Conservation (phyloP, 2,329 filamentous ascomycete genomes). For the Verticillium nubilum region DNA sequence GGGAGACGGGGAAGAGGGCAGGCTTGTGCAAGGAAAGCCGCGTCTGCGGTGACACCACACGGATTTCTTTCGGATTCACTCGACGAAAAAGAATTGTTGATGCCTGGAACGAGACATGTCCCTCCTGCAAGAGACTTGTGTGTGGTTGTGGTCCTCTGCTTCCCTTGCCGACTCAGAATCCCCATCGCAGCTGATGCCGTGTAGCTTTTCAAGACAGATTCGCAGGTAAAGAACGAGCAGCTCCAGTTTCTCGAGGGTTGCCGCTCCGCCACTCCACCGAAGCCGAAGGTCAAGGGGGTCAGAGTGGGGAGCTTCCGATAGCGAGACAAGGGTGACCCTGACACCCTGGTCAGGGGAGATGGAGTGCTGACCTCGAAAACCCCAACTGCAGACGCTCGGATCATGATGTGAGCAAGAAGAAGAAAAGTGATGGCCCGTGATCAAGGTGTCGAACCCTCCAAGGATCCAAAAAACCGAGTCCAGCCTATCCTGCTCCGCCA, state of each 20-base stretch:
- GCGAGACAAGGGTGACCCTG: neutral
- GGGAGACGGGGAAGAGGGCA: neutral
- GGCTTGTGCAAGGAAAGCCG: neutral
- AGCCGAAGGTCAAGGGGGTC: neutral
- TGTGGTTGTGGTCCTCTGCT: neutral
- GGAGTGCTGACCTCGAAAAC: neutral
- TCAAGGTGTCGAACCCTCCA: neutral
- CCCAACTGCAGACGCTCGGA: slow-evolving; percentile 2
- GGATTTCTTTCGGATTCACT: neutral
- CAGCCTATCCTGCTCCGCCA: neutral
- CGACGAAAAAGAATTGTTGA: neutral
- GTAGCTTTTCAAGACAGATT: neutral
- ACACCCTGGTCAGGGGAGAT: slow-evolving; percentile 3
- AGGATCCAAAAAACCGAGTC: neutral
- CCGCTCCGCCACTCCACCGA: neutral
- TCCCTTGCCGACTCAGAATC: neutral
- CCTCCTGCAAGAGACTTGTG: neutral
- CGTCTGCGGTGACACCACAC: slow-evolving; percentile 2
- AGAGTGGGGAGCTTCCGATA: neutral
- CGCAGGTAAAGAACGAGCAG: neutral
- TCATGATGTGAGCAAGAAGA: neutral
- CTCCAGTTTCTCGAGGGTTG: neutral
- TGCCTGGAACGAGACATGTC: neutral
- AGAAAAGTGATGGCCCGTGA: neutral
- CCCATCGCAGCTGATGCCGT: neutral